These are phyloP conservation scores for Didymosphaeria variabile DNA, from an alignment of 2,329 filamentous ascomycete species.

Conservation along the genomic window DNA sequence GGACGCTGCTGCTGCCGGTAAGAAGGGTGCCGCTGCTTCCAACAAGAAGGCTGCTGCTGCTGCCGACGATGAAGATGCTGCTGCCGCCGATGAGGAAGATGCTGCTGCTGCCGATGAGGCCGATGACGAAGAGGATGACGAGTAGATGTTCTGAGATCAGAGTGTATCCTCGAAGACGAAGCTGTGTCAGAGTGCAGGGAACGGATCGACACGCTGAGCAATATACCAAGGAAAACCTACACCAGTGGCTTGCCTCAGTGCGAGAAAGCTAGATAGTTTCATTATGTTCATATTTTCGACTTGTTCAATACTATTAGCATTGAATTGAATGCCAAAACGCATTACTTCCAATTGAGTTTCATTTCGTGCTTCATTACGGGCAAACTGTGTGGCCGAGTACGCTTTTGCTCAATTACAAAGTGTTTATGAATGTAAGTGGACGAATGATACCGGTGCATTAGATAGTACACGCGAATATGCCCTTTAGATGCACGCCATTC, in stretches of 20 bases:
- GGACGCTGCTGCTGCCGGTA: background rate
- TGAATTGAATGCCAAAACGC: background rate
- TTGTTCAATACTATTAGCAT: background rate
- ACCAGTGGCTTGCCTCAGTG: background rate
- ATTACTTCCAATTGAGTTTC: background rate
- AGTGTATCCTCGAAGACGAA: no score
- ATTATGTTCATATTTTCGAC: background rate
- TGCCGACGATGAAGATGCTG: background rate
- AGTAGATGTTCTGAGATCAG: background rate
- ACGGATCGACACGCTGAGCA: no score
- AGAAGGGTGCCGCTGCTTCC: background rate
- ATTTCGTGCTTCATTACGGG: background rate
- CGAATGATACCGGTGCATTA: no score
- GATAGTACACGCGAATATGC: no score
- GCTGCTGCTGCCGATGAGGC: background rate
- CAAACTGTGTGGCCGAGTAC: no score
- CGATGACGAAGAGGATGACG: background rate
- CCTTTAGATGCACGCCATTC: no score
- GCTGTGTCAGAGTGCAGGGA: no score
- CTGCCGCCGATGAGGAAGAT: background rate
- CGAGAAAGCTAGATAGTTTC: background rate
- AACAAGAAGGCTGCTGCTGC: background rate
- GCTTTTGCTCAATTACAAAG: no score
- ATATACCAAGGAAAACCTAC: background rate
- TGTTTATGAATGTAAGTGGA: no score